Conservation (phyloP, 306 rosid genomes). For the Prunus salicina region DNA sequence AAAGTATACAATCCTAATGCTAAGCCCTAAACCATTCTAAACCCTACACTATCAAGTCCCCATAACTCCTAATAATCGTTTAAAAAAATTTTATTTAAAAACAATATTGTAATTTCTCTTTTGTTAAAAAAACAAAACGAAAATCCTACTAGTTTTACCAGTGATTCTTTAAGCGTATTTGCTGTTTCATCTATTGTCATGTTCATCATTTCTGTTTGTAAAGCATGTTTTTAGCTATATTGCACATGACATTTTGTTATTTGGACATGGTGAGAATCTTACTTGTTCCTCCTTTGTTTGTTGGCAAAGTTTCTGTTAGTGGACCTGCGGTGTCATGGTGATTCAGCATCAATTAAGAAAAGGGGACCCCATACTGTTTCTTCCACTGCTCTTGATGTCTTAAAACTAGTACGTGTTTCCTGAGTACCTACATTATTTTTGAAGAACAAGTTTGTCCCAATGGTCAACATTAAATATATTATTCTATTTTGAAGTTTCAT, state of each 20-base stretch:
- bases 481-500: neutral
- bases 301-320: slow-evolving; percentile 75
- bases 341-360: slow-evolving; percentile 66
- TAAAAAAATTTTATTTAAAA: neutral
- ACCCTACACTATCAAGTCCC: neutral
- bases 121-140: too few relatives aligned
- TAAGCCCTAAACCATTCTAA: neutral
- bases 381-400: slow-evolving; percentile 84
- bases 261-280: slow-evolving; percentile 18
- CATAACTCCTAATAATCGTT: neutral
- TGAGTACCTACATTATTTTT: neutral
- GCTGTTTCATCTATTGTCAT: neutral
- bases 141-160: neutral
- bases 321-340: slow-evolving; percentile 91
- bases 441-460: neutral
- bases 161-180: neutral
- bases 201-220: neutral
- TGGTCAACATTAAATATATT: neutral
- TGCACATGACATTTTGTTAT: neutral
- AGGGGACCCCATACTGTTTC: slow-evolving; percentile 76
- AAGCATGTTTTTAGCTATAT: neutral
- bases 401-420: slow-evolving; percentile 62
- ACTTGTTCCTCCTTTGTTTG: slow-evolving; percentile 17
- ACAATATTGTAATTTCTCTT: neutral
- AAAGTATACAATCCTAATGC: neutral